Percentiles rank a stretch among this genome's conserved stretches.
Conservation (phyloP, 345 rosid species). For the sweet orange (Citrus sinensis) region DNA sequence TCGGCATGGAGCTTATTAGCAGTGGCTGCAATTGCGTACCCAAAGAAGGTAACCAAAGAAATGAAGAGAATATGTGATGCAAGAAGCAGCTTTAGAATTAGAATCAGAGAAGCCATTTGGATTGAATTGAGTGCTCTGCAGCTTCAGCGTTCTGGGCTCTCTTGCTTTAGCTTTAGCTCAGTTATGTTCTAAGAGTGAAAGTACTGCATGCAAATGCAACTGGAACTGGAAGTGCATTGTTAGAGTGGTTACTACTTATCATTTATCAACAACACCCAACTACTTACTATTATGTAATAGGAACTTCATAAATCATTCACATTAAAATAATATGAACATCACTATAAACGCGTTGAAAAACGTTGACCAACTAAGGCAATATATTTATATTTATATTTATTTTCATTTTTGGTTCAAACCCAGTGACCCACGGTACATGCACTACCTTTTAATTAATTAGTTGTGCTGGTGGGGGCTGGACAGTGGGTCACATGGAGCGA, state of each 20-base stretch:
- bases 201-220: background rate
- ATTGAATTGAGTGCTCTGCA: background rate
- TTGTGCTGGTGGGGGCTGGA: no score
- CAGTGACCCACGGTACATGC: no score
- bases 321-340: no score
- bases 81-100: background rate
- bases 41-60: background rate
- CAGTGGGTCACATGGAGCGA: no score
- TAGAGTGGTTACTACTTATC: no score
- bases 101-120: background rate
- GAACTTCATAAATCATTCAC: no score
- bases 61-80: background rate
- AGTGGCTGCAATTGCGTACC: conserved; percentile 2
- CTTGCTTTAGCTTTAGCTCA: background rate
- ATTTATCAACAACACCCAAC: background rate
- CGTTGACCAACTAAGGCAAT: background rate
- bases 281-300: no score
- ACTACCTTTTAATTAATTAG: no score
- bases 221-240: background rate
- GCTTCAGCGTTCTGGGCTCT: background rate
- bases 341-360: background rate
- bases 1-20: conserved; percentile 18
- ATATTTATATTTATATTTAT: no score
- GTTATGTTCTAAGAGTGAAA: background rate
- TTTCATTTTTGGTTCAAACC: background rate